Conservation (phyloP, 805 yeast genomes). For the Zygotorulaspora chibaensis region DNA sequence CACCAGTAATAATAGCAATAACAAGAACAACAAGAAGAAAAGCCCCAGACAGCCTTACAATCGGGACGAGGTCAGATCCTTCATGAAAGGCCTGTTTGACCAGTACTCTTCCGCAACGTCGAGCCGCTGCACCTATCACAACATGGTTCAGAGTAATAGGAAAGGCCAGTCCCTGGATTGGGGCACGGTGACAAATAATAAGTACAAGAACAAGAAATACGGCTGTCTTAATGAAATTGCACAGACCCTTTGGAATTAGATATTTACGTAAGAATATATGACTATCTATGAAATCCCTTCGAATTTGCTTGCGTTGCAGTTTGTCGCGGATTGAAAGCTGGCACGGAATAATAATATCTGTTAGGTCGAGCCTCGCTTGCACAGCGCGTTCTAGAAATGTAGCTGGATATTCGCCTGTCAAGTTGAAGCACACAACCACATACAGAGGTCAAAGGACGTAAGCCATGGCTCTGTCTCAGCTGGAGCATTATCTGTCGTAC, state of each 20-base stretch:
- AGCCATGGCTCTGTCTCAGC: constrained; percentile 25
- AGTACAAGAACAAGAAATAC: constrained; percentile 28
- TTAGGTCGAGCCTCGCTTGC: background rate
- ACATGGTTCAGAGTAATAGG: constrained; percentile 3
- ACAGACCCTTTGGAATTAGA: constrained; percentile 20
- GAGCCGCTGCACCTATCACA: constrained; percentile 12
- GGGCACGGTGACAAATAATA: constrained; percentile 29
- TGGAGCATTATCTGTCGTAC: constrained; percentile 39
- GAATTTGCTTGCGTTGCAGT: too few relatives aligned
- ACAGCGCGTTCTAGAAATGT: too few relatives aligned
- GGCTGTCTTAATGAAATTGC: constrained; percentile 28
- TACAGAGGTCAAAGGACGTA: background rate
- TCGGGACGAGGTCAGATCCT: constrained; percentile 25
- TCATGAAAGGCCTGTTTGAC: constrained; percentile 21
- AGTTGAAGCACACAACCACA: background rate
- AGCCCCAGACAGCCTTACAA: constrained; percentile 22
- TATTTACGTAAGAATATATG: background rate
- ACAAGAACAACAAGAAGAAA: constrained; percentile 9
- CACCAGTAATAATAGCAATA: constrained; percentile 1
- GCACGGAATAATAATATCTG: too few relatives aligned
- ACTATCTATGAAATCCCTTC: background rate
- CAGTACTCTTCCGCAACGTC: constrained; percentile 8
- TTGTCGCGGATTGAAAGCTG: too few relatives aligned
- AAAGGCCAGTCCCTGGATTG: constrained; percentile 21
- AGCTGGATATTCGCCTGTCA: too few relatives aligned